Evolutionary conservation across 768 basidiomycete genomes (phyloP), one percentile per base, ranked within the genome.

Genomic region (Trametes maxima): DNA sequence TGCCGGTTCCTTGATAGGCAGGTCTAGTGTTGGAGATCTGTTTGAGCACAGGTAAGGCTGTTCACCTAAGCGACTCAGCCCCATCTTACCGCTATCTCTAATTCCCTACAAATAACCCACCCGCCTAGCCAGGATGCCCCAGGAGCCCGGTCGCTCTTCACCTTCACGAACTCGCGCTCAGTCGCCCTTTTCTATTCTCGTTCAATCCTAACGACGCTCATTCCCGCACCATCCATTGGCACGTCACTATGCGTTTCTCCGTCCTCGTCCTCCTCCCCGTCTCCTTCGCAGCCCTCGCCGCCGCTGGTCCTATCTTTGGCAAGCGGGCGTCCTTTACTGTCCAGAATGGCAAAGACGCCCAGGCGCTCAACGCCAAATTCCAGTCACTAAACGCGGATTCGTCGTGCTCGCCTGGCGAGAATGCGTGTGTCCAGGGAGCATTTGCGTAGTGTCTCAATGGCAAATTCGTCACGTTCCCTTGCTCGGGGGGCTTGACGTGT

Each of bases 401-500:
- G 39, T 3, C 77, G 10, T 87, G 87, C 74, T 77, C 72, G 45
- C 67, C 61, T 8, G 72, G 78, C 22, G 72, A 80, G 45, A 67
- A 77, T 33, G 83, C 84, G 5, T 88, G 86, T 65, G 70, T 85
- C 12, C 68, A 73, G 52, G 69, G 73, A 40, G 65, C 77, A 25
- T 82, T 87, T 57, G 85, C 85, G 1, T 83, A 83, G 62, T 88
- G 87, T 67, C 82, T 81, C 14, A 73, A 70, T 25, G 83, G 83
- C 54, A 60, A 68, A 42, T 79, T 75, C 49, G 68, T 74, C 50
- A 56, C 69, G 19, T 67, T 61, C 16, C 59, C 65, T 13, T 76
- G 76, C 60, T 63, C 55, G 11, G 52, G 63, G 13, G 68, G 66
- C 22, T 57, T 65, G 25, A 54, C 59, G 62, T 73, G 57, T 21